Conservation (phyloP, 1,284 basidiomycete species). For the Gastroboletus turbinatus region DNA sequence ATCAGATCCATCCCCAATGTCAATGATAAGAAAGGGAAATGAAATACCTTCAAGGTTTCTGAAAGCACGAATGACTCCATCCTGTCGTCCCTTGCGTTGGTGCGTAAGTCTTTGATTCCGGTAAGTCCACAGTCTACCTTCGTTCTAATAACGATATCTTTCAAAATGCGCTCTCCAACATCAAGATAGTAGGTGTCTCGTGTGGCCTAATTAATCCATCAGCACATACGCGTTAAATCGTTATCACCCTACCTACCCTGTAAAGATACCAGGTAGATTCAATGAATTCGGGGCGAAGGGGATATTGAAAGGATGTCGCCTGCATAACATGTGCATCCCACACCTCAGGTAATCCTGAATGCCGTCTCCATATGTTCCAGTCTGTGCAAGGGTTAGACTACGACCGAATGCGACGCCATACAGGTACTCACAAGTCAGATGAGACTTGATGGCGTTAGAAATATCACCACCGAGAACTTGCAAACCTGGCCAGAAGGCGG, state of each 20-base stretch:
- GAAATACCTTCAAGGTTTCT: constrained; percentile 79
- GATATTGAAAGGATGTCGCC: constrained; percentile 81
- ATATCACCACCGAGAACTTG: constrained; percentile 90
- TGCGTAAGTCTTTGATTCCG: constrained; percentile 77
- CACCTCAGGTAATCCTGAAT: constrained; percentile 86
- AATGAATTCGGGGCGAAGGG: constrained; percentile 87
- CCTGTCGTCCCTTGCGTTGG: constrained; percentile 80
- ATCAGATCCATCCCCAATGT: constrained; percentile 1
- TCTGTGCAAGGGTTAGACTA: constrained; percentile 43
- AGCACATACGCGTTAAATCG: background rate
- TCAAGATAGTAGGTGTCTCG: constrained; percentile 89
- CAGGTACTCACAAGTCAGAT: constrained; percentile 69
- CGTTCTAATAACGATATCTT: constrained; percentile 71
- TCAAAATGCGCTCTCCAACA: constrained; percentile 81
- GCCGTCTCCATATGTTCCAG: constrained; percentile 87
- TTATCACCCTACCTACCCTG: constrained; percentile 52
- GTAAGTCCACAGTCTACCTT: constrained; percentile 86
- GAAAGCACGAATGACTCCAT: constrained; percentile 94
- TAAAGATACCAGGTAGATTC: constrained; percentile 96
- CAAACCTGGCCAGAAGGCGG: constrained; percentile 86
- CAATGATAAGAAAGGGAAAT: background rate
- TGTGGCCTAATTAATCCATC: constrained; percentile 67
- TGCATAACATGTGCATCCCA: constrained; percentile 77
- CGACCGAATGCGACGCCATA: background rate
- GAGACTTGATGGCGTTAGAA: constrained; percentile 83